Base-by-base conservation (phyloP, 805 yeast species). In the Saccharomycopsis selenospora region DNA sequence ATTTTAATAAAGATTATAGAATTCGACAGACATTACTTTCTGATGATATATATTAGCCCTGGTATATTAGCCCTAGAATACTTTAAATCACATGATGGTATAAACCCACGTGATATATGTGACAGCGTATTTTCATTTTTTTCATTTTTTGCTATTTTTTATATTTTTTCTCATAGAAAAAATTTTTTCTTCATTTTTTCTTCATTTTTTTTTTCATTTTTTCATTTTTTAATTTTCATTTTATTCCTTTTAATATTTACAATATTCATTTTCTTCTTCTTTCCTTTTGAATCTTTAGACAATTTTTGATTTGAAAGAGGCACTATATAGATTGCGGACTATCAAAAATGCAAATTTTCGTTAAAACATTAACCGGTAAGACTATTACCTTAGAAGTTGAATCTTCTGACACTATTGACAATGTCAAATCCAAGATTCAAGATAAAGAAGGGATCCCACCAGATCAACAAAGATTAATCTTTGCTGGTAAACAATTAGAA, bases 311-410 rank as follows among this genome's bases (percentile, higher is more conserved):
- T 43, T 52, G 55, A 52, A 52, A 52, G 55, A 52, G 49, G 55
- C 55, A 52, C 52, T 36, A 18, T 48, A 33, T 22, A 11, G 17
- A 20, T 67, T 72, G 77, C 76, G 68, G 77, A 72, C 77, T 67
- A 70, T 57, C 70, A 73, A 68, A 65, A 68, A 85, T 85, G 95
- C 95, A 86, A 80, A 90, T 91, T 79, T 93, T 93, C 78, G 98
- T 93, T 76, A 93, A 91, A 79, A 91, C 99, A 78, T 82, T 93
- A 72, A 90, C 98, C 65, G 98, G 98, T 79, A 91, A 91, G 88
- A 84, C 98, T 69, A 91, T 93, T 77, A 90, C 97, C 69, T 81
- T 90, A 60, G 97, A 90, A 77, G 97, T 89, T 60, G 96, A 90
- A 77, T 88, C 97, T 56, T 87, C 96, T 53, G 97, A 90, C 79